These are phyloP conservation scores for Fusarium sp. DNA, from an alignment of 2,329 filamentous ascomycete genomes.

Conservation along the genomic window DNA sequence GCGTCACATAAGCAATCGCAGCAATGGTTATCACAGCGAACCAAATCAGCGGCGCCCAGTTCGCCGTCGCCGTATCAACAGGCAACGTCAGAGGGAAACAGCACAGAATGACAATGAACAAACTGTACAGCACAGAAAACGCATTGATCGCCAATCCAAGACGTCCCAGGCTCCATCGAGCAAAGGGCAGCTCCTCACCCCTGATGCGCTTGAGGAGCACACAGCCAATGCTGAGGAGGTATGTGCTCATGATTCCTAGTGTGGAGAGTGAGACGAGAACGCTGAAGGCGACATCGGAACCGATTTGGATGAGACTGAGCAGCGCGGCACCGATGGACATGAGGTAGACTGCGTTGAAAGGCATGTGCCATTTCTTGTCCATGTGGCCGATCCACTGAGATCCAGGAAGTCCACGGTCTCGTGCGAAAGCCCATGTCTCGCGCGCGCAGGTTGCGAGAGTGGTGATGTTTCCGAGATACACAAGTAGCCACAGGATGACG, in stretches of 20 bases:
- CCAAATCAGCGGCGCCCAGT: constrained; percentile 36
- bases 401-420: constrained; percentile 29
- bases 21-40: constrained; percentile 25
- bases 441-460: constrained; percentile 33
- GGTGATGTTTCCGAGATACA: constrained; percentile 27
- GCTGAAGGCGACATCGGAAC: constrained; percentile 27
- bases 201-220: constrained; percentile 29
- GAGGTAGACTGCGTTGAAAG: constrained; percentile 30
- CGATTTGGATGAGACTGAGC: constrained; percentile 24
- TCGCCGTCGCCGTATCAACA: constrained; percentile 24
- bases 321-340: constrained; percentile 33
- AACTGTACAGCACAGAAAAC: constrained; percentile 27
- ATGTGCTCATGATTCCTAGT: constrained; percentile 30
- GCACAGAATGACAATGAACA: constrained; percentile 34
- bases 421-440: constrained; percentile 26
- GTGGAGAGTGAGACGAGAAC: constrained; percentile 25
- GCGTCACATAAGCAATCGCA: constrained; percentile 9
- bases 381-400: constrained; percentile 30
- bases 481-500: constrained; percentile 25
- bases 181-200: constrained; percentile 20
- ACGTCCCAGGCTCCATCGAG: constrained; percentile 22
- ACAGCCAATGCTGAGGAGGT: constrained; percentile 32
- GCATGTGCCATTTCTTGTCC: constrained; percentile 38
- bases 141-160: constrained; percentile 30
- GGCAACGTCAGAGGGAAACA: constrained; percentile 23